A percentile compares a stretch with the other conserved stretches of the same genome.
phyloP scores from a whole-genome alignment of 2,329 filamentous ascomycete genomes.

The Cercospora janseana region DNA sequence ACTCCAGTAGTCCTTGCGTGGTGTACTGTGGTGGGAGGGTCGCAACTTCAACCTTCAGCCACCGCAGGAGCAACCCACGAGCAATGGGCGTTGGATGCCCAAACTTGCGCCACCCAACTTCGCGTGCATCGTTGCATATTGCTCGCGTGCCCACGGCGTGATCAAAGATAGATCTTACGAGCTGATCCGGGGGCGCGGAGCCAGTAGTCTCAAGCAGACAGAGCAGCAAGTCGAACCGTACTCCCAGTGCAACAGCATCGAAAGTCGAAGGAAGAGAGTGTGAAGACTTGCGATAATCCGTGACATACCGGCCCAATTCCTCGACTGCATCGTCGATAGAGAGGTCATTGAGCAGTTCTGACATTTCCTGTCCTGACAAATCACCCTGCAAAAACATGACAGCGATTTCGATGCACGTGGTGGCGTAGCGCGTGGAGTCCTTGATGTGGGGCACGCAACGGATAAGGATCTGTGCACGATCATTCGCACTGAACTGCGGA shows the following conservation, averaged over 20 bases:
- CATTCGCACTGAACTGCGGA: slow-evolving; percentile 14
- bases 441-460: slow-evolving; percentile 28
- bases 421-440: slow-evolving; percentile 21
- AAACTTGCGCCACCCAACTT: slow-evolving; percentile 20
- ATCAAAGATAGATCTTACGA: slow-evolving; percentile 18
- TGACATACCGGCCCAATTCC: slow-evolving; percentile 41
- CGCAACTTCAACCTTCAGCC: slow-evolving; percentile 15
- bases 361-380: slow-evolving; percentile 18
- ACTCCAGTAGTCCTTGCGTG: slow-evolving; percentile 19
- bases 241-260: slow-evolving; percentile 12
- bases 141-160: slow-evolving; percentile 25
- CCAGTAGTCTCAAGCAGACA: slow-evolving; percentile 34
- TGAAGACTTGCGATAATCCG: slow-evolving; percentile 11
- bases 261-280: not conserved
- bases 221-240: slow-evolving; percentile 59
- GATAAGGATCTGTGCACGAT: slow-evolving; percentile 27
- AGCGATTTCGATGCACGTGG: slow-evolving; percentile 30
- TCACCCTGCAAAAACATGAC: slow-evolving; percentile 22
- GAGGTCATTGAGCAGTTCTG: slow-evolving; percentile 26
- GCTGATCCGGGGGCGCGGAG: slow-evolving; percentile 8
- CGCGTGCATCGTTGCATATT: slow-evolving; percentile 24
- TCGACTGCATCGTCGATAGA: slow-evolving; percentile 34
- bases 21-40: slow-evolving; percentile 14
- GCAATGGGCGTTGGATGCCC: slow-evolving; percentile 2
- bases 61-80: slow-evolving; percentile 16